These are phyloP conservation scores for Pichia sp. DNA, from an alignment of 1,139 yeast genomes.

Conservation along the genomic window DNA sequence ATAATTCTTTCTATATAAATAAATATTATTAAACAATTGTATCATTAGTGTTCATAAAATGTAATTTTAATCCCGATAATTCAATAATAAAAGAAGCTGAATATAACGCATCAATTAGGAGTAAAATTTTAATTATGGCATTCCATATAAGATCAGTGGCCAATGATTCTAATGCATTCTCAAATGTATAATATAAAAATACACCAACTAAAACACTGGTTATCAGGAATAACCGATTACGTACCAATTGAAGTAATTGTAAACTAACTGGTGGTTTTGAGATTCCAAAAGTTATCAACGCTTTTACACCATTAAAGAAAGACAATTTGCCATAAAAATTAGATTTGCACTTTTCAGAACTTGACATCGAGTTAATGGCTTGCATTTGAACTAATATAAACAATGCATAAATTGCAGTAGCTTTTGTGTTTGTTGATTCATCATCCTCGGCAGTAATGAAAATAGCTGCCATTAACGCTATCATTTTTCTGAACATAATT, in stretches of 20 bases:
- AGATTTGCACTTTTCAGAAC: not conserved
- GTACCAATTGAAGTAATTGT: slow-evolving; percentile 8
- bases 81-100: slow-evolving; percentile 21
- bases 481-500: slow-evolving; percentile 22
- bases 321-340: not conserved
- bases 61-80: slow-evolving; percentile 18
- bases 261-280: not conserved
- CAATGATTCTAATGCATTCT: not conserved
- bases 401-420: slow-evolving; percentile 21
- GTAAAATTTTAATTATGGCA: slow-evolving; percentile 14
- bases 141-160: slow-evolving; percentile 4
- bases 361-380: slow-evolving; percentile 15
- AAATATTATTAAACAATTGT: slow-evolving; percentile 3
- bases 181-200: slow-evolving; percentile 6
- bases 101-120: slow-evolving; percentile 23
- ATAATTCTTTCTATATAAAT: not conserved
- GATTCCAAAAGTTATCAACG: not conserved
- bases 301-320: slow-evolving; percentile 1
- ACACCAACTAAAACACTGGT: slow-evolving; percentile 7
- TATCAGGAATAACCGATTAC: slow-evolving; percentile 12
- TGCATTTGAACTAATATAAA: slow-evolving; percentile 23
- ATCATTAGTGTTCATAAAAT: slow-evolving; percentile 6
- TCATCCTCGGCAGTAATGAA: slow-evolving; percentile 26
- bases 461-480: slow-evolving; percentile 23
- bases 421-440: slow-evolving; percentile 22